phyloP scores from a whole-genome alignment of 1,284 basidiomycete genomes.

The Sphaerobolus stellatus region DNA sequence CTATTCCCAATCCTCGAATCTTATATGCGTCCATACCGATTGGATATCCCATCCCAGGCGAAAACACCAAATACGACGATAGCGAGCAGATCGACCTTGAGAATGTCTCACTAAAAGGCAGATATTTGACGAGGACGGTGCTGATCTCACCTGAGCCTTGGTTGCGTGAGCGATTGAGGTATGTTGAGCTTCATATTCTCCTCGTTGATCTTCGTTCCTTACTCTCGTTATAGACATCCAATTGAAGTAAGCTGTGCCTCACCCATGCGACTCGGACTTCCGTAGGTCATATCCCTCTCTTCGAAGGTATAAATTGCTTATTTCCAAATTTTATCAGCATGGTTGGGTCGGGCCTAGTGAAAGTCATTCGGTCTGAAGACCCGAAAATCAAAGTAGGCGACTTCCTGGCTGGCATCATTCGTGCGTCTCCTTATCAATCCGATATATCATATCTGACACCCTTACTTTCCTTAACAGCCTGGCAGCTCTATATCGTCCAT shows the following conservation, averaged over 20 bases:
- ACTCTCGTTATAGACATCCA: not conserved
- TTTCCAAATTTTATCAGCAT: slow-evolving; percentile 15
- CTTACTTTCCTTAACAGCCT: not conserved
- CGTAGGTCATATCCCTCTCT: slow-evolving; percentile 33
- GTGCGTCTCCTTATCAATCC: slow-evolving; percentile 2
- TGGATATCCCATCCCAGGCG: slow-evolving; percentile 50
- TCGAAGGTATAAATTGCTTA: not conserved
- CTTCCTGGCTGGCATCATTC: slow-evolving; percentile 9
- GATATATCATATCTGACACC: not conserved
- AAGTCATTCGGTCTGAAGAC: slow-evolving; percentile 20
- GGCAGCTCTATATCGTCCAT: not conserved
- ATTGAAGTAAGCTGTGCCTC: slow-evolving; percentile 20
- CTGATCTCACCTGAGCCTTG: slow-evolving; percentile 51
- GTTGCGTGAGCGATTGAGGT: slow-evolving; percentile 42
- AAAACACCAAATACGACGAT: slow-evolving; percentile 48
- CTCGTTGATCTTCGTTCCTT: not conserved
- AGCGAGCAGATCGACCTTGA: slow-evolving; percentile 51
- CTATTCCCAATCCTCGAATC: slow-evolving; percentile 19
- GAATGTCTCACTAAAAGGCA: slow-evolving; percentile 48
- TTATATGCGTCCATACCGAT: slow-evolving; percentile 25
- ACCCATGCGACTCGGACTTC: slow-evolving; percentile 38
- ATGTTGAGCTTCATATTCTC: not conserved
- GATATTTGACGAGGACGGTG: slow-evolving; percentile 49
- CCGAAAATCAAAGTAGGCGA: slow-evolving; percentile 15
- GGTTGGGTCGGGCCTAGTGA: slow-evolving; percentile 18